Base-by-base conservation (phyloP, 179 eudicot species). In the Spergularia azorica region DNA sequence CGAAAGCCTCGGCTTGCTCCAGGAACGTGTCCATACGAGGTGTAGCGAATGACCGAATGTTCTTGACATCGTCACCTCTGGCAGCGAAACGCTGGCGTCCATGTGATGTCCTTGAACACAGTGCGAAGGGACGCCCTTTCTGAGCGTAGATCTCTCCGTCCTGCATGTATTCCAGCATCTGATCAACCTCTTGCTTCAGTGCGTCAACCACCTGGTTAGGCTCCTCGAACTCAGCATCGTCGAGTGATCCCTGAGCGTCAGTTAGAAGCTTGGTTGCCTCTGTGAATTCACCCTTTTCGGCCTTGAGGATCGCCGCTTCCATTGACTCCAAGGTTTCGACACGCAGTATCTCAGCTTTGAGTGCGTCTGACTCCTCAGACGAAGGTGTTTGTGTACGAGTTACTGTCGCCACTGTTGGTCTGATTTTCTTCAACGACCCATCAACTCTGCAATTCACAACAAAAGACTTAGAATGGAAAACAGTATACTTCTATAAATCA, bases 1-100 rank as follows among this genome's bases (percentile, higher is more conserved):
- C 71, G 18, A 68, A 68, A 20, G 71, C 71, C 58, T 68, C 71
- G 18, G 71, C 71, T 50, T 68, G 71, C 15, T 68, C 57, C 38
- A 68, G 9, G 38, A 68, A 68, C 1, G 71, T 48, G 57, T 50
- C 71, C 71, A 68, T 68, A 48, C 71, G 56, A 48, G 71, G 71
- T 13, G 71, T 68, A 38, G 71, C 71, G 18, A 46, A 50, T 18
- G 71, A 48, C 57, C 57, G 50, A 20, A 68, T 51, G 32, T 46
- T 68, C 56, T 18, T 50, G 56, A 68, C 57, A 13, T 68, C 60
- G 32, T 70, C 73, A 52, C 73, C 73, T 70, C 73, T 70, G 1
- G 59, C 60, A 21, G 73, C 73, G 3, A 41, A 56, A 56, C 79
- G 72, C 11, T 76, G 79, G 9, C 61, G 64, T 20, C 43, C 32